Evolutionary conservation across 2,329 filamentous ascomycete species (phyloP).

Genomic region (Zymoseptoria tritici): DNA sequence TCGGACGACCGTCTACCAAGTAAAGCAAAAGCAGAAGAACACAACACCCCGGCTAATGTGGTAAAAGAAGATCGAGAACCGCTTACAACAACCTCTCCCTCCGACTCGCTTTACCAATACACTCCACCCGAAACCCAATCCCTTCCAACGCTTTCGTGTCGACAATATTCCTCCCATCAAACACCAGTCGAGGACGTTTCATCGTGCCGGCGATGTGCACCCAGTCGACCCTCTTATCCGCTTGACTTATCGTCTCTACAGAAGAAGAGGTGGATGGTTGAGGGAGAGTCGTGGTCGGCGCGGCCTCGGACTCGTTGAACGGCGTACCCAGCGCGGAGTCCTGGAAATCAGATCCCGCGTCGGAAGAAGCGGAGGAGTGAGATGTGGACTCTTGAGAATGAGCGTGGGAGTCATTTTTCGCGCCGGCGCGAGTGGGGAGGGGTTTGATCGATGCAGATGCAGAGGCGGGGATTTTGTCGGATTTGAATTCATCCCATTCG

Average conservation of each 20-base stretch:
- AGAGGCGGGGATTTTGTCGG: constrained; percentile 15
- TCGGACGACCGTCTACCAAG: too few species aligned
- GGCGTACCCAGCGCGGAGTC: constrained; percentile 16
- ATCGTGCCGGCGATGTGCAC: constrained; percentile 25
- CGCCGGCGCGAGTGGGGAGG: not conserved
- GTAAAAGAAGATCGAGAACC: too few species aligned
- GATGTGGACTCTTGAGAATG: not conserved
- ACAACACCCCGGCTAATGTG: not conserved
- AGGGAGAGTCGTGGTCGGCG: not conserved
- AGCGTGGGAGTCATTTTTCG: not conserved
- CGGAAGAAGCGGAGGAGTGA: constrained; percentile 9
- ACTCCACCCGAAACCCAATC: constrained; percentile 32
- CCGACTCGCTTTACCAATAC: constrained; percentile 26
- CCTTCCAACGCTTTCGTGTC: constrained; percentile 25
- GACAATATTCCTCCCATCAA: constrained; percentile 33
- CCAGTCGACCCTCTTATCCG: constrained; percentile 28
- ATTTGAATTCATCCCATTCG: constrained; percentile 32
- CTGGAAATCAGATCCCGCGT: constrained; percentile 12
- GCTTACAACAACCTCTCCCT: constrained; percentile 10
- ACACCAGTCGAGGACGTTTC: constrained; percentile 30
- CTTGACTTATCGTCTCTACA: not conserved
- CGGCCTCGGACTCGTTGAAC: constrained; percentile 1
- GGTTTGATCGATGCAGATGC: not conserved
- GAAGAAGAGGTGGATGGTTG: not conserved
- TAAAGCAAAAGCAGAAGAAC: not conserved